These are phyloP conservation scores for Colletotrichum abscissum DNA, from an alignment of 2,329 filamentous ascomycete genomes.

Conservation along the genomic window DNA sequence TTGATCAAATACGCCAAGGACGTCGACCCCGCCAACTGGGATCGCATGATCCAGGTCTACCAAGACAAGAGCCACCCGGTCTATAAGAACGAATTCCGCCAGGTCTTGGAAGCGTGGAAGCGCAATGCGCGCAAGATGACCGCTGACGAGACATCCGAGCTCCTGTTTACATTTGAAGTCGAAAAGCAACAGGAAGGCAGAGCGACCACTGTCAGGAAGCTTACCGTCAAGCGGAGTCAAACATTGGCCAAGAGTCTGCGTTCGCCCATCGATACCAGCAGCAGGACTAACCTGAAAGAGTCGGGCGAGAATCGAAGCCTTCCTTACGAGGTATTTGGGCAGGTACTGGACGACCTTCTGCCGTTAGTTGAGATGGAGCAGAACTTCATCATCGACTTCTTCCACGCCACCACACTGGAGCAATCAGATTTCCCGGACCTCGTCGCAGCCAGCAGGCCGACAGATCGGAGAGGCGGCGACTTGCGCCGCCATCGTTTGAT, in stretches of 20 bases:
- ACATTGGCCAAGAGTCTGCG: conserved; percentile 82
- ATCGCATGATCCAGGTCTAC: conserved; percentile 81
- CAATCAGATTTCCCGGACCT: conserved; percentile 86
- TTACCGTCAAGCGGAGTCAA: conserved; percentile 94
- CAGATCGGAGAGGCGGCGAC: conserved; percentile 77
- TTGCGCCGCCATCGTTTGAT: conserved; percentile 80
- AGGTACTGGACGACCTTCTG: conserved; percentile 83
- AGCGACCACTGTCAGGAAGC: conserved; percentile 82
- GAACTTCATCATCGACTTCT: conserved; percentile 97
- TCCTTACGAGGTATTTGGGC: conserved; percentile 84
- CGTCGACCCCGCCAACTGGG: conserved; percentile 85
- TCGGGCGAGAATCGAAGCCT: conserved; percentile 74
- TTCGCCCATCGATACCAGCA: conserved; percentile 72
- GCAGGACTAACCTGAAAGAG: conserved; percentile 64
- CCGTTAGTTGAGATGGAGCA: conserved; percentile 92
- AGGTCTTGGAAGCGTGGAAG: conserved; percentile 83
- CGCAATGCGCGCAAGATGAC: conserved; percentile 79
- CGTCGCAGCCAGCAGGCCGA: conserved; percentile 73
- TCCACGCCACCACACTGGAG: conserved; percentile 90
- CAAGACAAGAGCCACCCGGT: conserved; percentile 80
- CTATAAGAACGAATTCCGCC: conserved; percentile 85
- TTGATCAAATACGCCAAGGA: conserved; percentile 90
- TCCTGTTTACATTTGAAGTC: conserved; percentile 85
- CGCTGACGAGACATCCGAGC: conserved; percentile 78
- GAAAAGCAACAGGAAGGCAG: conserved; percentile 89